phyloP scores from a whole-genome alignment of 2,329 filamentous ascomycete species.

The Aspergillus terreus region DNA sequence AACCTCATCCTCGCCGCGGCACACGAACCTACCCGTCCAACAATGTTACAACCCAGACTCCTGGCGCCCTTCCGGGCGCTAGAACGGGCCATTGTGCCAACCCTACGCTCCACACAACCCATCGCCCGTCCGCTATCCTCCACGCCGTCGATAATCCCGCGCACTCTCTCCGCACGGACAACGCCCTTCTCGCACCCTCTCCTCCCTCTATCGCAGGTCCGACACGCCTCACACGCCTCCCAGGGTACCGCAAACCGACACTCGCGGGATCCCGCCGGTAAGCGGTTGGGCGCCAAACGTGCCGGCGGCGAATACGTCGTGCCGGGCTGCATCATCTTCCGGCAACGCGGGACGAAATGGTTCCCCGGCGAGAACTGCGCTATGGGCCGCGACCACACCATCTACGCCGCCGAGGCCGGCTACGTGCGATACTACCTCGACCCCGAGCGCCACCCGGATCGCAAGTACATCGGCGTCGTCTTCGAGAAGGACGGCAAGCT shows the following conservation, averaged over 20 bases:
- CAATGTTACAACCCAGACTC: conserved; percentile 44
- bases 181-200: conserved; percentile 24
- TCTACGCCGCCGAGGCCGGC: conserved; percentile 77
- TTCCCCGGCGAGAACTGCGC: conserved; percentile 92
- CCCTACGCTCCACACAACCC: conserved; percentile 25
- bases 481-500: conserved; percentile 78
- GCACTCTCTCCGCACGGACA: conserved; percentile 21
- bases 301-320: conserved; percentile 90
- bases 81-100: conserved; percentile 32
- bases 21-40: conserved; percentile 3
- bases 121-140: conserved; percentile 15
- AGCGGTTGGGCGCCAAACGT: conserved; percentile 93
- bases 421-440: conserved; percentile 98
- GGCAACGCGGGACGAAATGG: conserved; percentile 92
- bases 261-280: conserved; percentile 67
- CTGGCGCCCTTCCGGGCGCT: conserved; percentile 36
- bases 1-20: background rate
- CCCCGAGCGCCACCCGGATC: conserved; percentile 72
- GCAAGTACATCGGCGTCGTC: conserved; percentile 91
- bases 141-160: conserved; percentile 26
- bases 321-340: conserved; percentile 96
- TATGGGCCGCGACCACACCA: conserved; percentile 94
- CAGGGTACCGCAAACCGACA: conserved; percentile 65
- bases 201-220: conserved; percentile 45
- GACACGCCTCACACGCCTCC: conserved; percentile 62